phyloP scores from a whole-genome alignment of 139 green algal genomes.

The Microglena sp. region DNA sequence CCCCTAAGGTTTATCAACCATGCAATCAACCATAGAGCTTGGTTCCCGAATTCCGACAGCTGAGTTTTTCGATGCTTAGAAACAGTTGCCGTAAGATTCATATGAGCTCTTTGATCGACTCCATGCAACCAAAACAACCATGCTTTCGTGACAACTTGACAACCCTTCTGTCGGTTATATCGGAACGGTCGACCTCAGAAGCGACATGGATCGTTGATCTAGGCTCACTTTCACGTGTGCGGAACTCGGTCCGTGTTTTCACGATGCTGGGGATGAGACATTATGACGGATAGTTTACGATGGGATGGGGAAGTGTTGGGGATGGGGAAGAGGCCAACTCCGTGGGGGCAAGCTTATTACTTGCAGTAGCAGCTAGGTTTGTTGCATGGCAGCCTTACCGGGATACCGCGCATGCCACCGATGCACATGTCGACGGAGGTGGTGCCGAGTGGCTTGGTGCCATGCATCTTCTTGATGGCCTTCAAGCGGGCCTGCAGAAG shows the following conservation, averaged over 20 bases:
- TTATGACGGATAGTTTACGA: background rate
- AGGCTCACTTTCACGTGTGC: background rate
- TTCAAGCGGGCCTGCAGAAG: constrained; percentile 72
- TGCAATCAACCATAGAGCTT: too few relatives aligned
- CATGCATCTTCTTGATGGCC: constrained; percentile 68
- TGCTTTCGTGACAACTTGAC: too few relatives aligned
- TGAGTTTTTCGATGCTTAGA: too few relatives aligned
- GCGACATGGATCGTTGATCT: too few relatives aligned
- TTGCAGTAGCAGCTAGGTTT: too few relatives aligned
- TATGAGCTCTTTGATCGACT: too few relatives aligned
- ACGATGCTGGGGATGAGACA: background rate
- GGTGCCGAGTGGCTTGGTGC: constrained; percentile 63
- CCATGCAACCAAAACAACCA: too few relatives aligned
- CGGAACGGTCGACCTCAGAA: too few relatives aligned
- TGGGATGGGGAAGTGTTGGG: background rate
- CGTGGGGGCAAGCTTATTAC: background rate
- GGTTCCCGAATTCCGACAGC: too few relatives aligned
- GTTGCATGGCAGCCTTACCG: constrained; percentile 43
- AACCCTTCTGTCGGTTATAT: too few relatives aligned
- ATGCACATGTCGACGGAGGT: constrained; percentile 84
- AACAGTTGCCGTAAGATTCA: too few relatives aligned
- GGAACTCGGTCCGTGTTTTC: background rate
- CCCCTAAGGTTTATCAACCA: too few relatives aligned
- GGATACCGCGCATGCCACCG: constrained; percentile 96
- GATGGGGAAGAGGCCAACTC: background rate